Conservation (phyloP, 1,284 basidiomycete species). For the Puccinia triticina region DNA sequence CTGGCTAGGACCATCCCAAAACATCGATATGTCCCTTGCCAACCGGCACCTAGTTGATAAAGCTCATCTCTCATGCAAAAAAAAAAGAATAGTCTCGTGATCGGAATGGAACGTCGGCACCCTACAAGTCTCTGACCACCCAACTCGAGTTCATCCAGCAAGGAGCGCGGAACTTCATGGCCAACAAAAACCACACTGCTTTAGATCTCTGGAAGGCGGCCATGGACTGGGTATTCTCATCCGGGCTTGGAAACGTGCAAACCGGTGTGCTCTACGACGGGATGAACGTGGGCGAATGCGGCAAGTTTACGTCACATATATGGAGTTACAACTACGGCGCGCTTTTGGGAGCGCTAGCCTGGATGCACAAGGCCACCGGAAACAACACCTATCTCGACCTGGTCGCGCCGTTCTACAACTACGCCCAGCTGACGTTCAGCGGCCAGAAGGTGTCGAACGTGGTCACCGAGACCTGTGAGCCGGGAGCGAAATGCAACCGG, state of each 20-base stretch:
- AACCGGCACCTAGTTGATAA: not conserved
- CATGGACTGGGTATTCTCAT: constrained; percentile 49
- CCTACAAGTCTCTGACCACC: constrained; percentile 50
- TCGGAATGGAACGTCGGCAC: constrained; percentile 28
- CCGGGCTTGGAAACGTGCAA: constrained; percentile 43
- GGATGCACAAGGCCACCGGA: constrained; percentile 44
- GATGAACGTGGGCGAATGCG: constrained; percentile 44
- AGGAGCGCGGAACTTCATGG: constrained; percentile 40
- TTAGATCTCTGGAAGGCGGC: constrained; percentile 35
- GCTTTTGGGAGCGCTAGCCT: constrained; percentile 31
- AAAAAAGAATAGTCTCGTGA: constrained; percentile 5
- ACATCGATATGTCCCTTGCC: too few relatives aligned
- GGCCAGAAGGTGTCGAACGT: constrained; percentile 29
- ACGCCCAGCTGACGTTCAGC: constrained; percentile 10
- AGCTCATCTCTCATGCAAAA: not conserved
- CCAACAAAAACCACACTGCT: constrained; percentile 42
- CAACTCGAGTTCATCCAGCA: constrained; percentile 42
- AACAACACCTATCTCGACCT: constrained; percentile 42
- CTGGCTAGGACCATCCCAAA: not conserved
- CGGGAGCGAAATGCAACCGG: constrained; percentile 37
- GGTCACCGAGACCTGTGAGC: constrained; percentile 43
- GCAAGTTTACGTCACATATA: constrained; percentile 44
- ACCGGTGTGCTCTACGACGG: constrained; percentile 39
- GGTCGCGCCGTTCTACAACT: constrained; percentile 21
- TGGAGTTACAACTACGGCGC: constrained; percentile 50